These are phyloP conservation scores for Citrus inodora DNA, from an alignment of 345 rosid genomes.

Conservation along the genomic window DNA sequence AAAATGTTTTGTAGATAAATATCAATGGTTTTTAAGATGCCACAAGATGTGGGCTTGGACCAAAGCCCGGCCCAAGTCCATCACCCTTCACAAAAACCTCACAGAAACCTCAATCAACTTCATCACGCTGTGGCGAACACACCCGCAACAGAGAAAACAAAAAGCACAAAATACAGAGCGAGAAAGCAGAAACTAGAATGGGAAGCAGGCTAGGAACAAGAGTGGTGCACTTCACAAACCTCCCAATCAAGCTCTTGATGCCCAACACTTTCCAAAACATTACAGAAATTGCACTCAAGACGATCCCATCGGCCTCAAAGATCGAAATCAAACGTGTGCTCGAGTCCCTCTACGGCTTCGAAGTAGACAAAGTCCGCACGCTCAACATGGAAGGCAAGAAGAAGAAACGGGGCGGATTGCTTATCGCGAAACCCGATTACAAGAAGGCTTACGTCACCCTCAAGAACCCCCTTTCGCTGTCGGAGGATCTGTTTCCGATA, in stretches of 20 bases:
- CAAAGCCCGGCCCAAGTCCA: not conserved
- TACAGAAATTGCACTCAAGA: constrained; percentile 68
- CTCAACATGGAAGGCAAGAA: constrained; percentile 97
- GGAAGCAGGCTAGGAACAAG: constrained; percentile 73
- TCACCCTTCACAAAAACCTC: not conserved
- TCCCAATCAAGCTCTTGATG: constrained; percentile 77
- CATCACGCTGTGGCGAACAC: not conserved
- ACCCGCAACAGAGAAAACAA: not conserved
- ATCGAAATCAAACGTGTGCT: constrained; percentile 97
- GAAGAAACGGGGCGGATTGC: constrained; percentile 76
- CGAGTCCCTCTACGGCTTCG: constrained; percentile 85
- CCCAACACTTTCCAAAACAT: constrained; percentile 62
- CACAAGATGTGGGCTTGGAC: too few relatives aligned
- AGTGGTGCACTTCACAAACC: constrained; percentile 77
- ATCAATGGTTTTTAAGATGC: too few relatives aligned
- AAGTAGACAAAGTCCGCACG: constrained; percentile 75
- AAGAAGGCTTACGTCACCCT: constrained; percentile 89
- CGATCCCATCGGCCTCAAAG: constrained; percentile 85
- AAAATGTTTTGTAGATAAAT: too few relatives aligned
- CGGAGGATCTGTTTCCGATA: constrained; percentile 64
- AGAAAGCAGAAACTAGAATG: constrained; percentile 27
- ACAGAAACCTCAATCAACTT: not conserved
- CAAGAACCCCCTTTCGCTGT: constrained; percentile 55
- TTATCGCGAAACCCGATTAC: constrained; percentile 79
- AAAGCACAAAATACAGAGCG: not conserved